Evolutionary conservation across 495 filamentous ascomycete species (phyloP).

Genomic region (Hyaloscypha finlandica): DNA sequence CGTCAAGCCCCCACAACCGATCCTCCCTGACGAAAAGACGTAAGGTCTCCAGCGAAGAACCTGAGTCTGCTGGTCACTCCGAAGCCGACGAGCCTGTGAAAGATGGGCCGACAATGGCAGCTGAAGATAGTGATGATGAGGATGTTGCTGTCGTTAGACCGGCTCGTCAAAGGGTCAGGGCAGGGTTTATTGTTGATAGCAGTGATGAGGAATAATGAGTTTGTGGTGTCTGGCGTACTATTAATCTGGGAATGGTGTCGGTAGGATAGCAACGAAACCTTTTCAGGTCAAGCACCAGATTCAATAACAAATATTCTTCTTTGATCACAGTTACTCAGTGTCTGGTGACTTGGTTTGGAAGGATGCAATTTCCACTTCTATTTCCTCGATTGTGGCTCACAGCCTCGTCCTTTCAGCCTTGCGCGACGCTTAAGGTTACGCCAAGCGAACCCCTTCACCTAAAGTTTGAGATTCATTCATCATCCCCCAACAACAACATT

Average conservation of each 20-base stretch:
- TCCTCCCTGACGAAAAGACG: constrained; percentile 31
- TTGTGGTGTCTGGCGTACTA: neutral
- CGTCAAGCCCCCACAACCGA: constrained; percentile 30
- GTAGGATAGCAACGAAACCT: neutral
- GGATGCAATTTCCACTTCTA: neutral
- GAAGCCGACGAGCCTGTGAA: neutral
- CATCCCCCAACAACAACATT: neutral
- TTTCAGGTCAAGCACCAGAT: neutral
- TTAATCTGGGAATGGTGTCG: neutral
- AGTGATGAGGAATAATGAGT: constrained; percentile 51
- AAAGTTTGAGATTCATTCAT: neutral
- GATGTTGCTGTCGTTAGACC: constrained; percentile 39
- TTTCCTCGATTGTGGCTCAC: neutral
- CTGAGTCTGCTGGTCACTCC: constrained; percentile 15
- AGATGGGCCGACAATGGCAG: constrained; percentile 5
- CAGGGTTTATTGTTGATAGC: constrained; percentile 58
- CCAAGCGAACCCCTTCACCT: neutral
- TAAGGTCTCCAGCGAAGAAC: constrained; percentile 32
- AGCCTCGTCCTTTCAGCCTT: neutral
- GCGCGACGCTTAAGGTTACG: neutral
- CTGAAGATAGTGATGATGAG: constrained; percentile 37
- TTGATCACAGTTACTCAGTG: too few relatives aligned
- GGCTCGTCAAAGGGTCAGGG: constrained; percentile 43
- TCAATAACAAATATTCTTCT: neutral
- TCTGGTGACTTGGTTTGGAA: too few relatives aligned